Evolutionary conservation across 2,329 filamentous ascomycete genomes (phyloP).

Genomic region (Trichoderma brevicompactum): DNA sequence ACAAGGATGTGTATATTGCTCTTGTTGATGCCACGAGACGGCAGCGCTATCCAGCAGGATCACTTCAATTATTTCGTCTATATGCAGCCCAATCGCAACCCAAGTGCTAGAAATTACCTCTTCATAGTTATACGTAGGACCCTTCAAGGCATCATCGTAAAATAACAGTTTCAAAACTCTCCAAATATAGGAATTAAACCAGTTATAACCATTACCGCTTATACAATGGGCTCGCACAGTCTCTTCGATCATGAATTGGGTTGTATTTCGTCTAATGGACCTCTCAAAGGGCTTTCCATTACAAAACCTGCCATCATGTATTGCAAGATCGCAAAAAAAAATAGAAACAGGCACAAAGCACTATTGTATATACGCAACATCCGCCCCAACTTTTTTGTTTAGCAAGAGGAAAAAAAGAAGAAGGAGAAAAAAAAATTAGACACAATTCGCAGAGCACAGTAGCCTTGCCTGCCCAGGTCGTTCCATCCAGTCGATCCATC

Average conservation of each 20-base stretch:
- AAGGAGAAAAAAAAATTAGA: background rate
- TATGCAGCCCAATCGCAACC: too few species aligned
- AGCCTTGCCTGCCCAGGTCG: background rate
- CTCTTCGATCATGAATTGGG: background rate
- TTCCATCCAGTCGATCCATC: background rate
- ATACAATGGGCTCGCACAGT: background rate
- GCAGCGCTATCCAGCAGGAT: too few species aligned
- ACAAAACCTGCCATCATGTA: conserved; percentile 3
- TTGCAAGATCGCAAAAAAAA: background rate
- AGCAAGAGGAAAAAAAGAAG: background rate
- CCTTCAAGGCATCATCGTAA: background rate
- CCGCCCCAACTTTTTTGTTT: conserved; percentile 9
- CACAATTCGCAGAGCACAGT: conserved; percentile 4
- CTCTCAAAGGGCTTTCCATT: background rate
- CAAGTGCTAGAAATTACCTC: too few species aligned
- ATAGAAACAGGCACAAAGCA: background rate
- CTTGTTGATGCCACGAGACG: too few species aligned
- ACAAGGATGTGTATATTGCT: too few species aligned
- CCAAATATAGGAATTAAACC: too few species aligned
- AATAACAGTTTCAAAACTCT: background rate
- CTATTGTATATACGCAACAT: conserved; percentile 1
- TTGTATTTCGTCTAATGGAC: conserved; percentile 18
- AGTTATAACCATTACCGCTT: background rate
- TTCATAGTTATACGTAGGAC: too few species aligned
- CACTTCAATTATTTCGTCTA: too few species aligned